These are phyloP conservation scores for Kuraishia cidri DNA, from an alignment of 805 yeast genomes.

Conservation along the genomic window DNA sequence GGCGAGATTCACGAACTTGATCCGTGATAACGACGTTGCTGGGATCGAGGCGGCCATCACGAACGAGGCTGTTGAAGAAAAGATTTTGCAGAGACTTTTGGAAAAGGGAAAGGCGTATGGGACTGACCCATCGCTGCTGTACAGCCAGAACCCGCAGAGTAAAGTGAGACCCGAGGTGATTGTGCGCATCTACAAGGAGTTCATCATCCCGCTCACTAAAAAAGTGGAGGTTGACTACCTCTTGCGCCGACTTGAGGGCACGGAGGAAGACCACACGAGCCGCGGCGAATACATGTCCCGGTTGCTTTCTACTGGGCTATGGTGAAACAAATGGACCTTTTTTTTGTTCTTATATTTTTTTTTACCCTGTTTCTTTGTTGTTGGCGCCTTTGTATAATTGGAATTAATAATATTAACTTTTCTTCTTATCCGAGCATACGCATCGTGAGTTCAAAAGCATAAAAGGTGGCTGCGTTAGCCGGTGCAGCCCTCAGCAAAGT, in stretches of 20 bases:
- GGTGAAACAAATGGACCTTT: conserved; percentile 3
- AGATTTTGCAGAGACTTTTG: conserved; percentile 68
- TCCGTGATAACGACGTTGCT: conserved; percentile 50
- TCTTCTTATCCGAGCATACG: conserved; percentile 34
- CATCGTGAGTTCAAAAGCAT: conserved; percentile 87
- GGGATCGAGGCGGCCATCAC: conserved; percentile 82
- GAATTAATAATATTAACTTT: conserved; percentile 4
- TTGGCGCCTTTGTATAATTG: too few species aligned
- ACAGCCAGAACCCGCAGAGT: conserved; percentile 57
- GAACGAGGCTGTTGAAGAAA: conserved; percentile 77
- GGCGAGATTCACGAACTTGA: conserved; percentile 54
- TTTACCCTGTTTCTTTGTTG: too few species aligned
- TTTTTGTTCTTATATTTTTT: conserved; percentile 4
- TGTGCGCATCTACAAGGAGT: conserved; percentile 77
- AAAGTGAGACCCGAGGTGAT: conserved; percentile 78
- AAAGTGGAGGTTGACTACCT: conserved; percentile 92
- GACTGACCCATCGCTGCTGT: conserved; percentile 72
- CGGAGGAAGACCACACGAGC: conserved; percentile 13
- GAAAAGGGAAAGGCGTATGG: conserved; percentile 85
- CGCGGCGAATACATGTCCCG: conserved; percentile 13
- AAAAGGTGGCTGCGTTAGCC: conserved; percentile 95
- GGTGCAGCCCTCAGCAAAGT: conserved; percentile 96
- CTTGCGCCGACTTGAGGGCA: conserved; percentile 70
- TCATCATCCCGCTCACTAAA: conserved; percentile 89
- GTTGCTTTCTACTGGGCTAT: conserved; percentile 13